Evolutionary conservation across 192 early-diverging fungal genomes (phyloP).

Genomic region (Coemansia sp.): DNA sequence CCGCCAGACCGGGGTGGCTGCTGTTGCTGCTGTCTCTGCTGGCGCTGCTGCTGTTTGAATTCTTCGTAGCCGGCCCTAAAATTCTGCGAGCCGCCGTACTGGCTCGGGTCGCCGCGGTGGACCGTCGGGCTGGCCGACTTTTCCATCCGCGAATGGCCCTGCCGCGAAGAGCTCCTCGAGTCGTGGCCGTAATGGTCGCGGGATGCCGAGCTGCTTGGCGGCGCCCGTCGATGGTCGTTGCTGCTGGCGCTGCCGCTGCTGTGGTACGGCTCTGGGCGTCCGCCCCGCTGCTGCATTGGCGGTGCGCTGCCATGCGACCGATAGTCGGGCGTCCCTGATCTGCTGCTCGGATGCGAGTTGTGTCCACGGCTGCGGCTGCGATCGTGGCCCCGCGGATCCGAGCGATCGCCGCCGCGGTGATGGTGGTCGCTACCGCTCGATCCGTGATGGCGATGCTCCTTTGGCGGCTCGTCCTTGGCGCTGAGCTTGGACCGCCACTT

Average conservation of each 20-base stretch:
- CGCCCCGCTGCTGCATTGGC: neutral
- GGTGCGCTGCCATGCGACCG: conserved; percentile 17
- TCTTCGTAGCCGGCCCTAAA: conserved; percentile 47
- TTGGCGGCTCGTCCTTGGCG: conserved; percentile 3
- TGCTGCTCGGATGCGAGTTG: conserved; percentile 12
- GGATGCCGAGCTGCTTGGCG: conserved; percentile 10
- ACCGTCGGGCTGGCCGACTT: conserved; percentile 16
- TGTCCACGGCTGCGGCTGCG: conserved; percentile 24
- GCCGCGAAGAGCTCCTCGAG: conserved; percentile 2
- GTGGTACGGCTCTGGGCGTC: conserved; percentile 6
- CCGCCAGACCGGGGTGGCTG: conserved; percentile 23
- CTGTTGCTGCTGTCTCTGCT: conserved; percentile 25
- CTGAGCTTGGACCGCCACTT: conserved; percentile 16
- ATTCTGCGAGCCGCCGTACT: conserved; percentile 12
- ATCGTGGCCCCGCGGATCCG: neutral
- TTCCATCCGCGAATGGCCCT: conserved; percentile 2
- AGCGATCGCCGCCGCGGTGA: neutral
- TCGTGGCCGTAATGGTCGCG: conserved; percentile 8
- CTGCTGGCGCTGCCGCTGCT: conserved; percentile 17
- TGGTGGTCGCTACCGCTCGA: neutral
- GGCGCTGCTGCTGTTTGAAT: conserved; percentile 29
- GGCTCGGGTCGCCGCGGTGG: conserved; percentile 8
- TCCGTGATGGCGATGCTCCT: neutral
- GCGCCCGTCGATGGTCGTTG: neutral
- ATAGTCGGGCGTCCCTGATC: conserved; percentile 9